phyloP scores from a whole-genome alignment of 78 protist genomes.

The Goniomonas avonlea region DNA sequence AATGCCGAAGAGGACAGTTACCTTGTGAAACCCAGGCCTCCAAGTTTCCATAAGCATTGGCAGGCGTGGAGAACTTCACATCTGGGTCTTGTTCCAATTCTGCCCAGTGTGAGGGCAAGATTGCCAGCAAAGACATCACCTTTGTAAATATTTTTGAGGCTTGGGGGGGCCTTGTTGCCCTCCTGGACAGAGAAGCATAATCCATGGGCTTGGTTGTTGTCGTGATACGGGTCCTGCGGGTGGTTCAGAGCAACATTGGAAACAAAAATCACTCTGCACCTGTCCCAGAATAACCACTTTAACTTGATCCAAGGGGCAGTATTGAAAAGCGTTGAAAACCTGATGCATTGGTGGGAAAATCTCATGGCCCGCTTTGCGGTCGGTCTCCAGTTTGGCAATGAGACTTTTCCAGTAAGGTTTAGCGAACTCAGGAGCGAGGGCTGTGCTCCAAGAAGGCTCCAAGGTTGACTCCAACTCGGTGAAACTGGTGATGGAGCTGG shows the following conservation, averaged over 20 bases:
- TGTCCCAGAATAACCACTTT: conserved; percentile 9
- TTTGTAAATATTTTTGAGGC: conserved; percentile 10
- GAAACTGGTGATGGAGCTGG: too few species aligned
- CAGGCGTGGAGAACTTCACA: not conserved
- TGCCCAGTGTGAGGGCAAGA: too few species aligned
- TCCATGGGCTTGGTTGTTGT: conserved; percentile 21
- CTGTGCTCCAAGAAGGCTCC: not conserved
- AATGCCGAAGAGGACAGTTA: not conserved
- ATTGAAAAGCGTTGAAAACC: not conserved
- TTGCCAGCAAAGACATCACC: too few species aligned
- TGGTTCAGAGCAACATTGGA: not conserved
- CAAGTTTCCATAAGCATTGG: not conserved
- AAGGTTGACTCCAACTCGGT: too few species aligned
- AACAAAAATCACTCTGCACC: not conserved
- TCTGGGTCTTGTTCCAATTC: not conserved
- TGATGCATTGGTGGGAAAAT: not conserved
- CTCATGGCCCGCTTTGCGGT: not conserved
- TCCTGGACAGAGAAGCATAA: conserved; percentile 9
- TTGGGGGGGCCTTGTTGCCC: not conserved
- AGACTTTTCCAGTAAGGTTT: not conserved
- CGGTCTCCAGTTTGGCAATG: not conserved
- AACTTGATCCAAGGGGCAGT: not conserved
- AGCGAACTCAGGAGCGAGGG: not conserved
- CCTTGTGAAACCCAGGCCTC: conserved; percentile 1
- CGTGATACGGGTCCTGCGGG: conserved; percentile 17